phyloP scores from a whole-genome alignment of 768 basidiomycete species.

The Boletus rex-veris region DNA sequence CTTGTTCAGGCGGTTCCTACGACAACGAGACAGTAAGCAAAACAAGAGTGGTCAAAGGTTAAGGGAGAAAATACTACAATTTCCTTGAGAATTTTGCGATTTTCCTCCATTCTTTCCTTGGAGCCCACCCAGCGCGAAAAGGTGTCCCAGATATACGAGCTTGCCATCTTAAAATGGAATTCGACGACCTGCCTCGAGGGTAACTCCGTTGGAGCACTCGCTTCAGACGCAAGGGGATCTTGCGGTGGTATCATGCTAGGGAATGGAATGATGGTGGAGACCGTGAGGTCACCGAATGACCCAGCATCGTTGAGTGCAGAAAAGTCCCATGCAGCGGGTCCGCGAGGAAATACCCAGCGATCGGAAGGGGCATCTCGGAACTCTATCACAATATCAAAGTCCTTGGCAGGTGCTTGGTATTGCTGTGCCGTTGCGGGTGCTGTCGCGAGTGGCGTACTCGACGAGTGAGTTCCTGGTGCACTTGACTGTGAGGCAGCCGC shows the following conservation, averaged over 20 bases:
- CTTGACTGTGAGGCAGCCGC: constrained; percentile 7
- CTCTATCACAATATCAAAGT: constrained; percentile 73
- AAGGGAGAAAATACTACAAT: constrained; percentile 36
- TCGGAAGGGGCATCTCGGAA: constrained; percentile 62
- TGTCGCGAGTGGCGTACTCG: constrained; percentile 13
- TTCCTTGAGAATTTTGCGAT: constrained; percentile 41
- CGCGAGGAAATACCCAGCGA: constrained; percentile 68
- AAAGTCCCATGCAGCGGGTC: constrained; percentile 49
- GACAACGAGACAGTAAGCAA: neutral
- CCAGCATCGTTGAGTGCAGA: constrained; percentile 12
- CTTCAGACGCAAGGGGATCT: constrained; percentile 13
- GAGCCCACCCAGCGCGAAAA: constrained; percentile 61
- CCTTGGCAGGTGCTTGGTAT: constrained; percentile 39
- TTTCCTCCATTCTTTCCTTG: constrained; percentile 49
- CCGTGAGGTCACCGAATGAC: constrained; percentile 32
- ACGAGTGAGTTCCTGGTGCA: constrained; percentile 3
- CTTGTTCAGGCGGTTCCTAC: constrained; percentile 43
- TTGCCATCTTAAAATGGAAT: constrained; percentile 48
- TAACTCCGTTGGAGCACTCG: constrained; percentile 4
- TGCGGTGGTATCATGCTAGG: constrained; percentile 18
- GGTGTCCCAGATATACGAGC: constrained; percentile 52
- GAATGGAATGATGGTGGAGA: constrained; percentile 49
- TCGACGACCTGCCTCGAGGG: constrained; percentile 35
- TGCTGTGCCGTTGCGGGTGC: constrained; percentile 13
- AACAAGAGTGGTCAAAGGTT: neutral